Conservation (phyloP, 192 early-diverging fungal genomes). For the Podila verticillata region DNA sequence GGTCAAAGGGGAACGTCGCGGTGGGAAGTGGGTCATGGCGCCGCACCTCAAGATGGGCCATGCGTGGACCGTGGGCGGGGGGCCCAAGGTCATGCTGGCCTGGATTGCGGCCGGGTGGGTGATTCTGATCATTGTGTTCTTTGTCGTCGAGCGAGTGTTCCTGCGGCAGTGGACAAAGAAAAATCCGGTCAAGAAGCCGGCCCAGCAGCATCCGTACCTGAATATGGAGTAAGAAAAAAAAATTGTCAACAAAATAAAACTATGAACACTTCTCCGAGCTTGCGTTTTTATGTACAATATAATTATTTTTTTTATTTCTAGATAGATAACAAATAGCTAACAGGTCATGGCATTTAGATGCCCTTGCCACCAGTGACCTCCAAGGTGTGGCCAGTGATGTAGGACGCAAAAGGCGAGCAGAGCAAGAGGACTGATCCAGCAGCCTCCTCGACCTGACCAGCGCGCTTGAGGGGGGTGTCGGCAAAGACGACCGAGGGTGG, state of each 20-base stretch:
- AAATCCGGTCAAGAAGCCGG: not conserved
- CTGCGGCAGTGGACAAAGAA: constrained; percentile 30
- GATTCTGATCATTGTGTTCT: constrained; percentile 67
- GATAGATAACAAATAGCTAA: no score
- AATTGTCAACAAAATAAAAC: no score
- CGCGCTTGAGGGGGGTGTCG: constrained; percentile 61
- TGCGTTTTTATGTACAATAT: no score
- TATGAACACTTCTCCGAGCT: no score
- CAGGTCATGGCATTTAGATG: constrained; percentile 39
- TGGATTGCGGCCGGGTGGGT: constrained; percentile 68
- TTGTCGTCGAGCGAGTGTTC: constrained; percentile 32
- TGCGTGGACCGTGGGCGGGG: constrained; percentile 29
- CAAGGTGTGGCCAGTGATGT: constrained; percentile 64
- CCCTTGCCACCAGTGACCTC: constrained; percentile 69
- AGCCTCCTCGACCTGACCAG: constrained; percentile 66
- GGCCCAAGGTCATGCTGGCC: constrained; percentile 52
- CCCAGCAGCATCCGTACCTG: no score
- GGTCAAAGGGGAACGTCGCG: constrained; percentile 48
- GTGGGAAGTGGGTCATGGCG: constrained; percentile 45
- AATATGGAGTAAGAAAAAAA: no score
- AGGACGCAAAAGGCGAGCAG: constrained; percentile 62
- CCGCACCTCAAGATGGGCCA: constrained; percentile 27
- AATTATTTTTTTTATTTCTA: no score
- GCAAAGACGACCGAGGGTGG: constrained; percentile 35
- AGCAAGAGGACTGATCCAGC: constrained; percentile 63